phyloP scores from a whole-genome alignment of 768 basidiomycete genomes.

The Chalciporus chontae region DNA sequence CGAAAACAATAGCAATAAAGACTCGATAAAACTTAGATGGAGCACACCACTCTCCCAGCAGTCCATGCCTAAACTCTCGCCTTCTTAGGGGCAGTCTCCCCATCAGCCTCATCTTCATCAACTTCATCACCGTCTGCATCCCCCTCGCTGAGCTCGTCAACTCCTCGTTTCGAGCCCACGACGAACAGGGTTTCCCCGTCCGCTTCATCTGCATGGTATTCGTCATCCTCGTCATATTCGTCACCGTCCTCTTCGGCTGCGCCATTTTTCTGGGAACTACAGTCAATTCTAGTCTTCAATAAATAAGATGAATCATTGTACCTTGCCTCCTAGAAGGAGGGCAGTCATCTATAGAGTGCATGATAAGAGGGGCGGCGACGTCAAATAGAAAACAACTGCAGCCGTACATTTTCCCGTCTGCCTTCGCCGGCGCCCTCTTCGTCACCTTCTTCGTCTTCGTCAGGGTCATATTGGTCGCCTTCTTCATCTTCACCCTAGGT shows the following conservation, averaged over 20 bases:
- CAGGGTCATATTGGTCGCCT: conserved; percentile 1
- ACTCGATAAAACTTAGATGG: background rate
- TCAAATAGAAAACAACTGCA: background rate
- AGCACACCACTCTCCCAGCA: background rate
- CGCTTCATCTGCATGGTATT: conserved; percentile 14
- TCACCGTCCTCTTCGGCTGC: conserved; percentile 10
- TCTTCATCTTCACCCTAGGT: conserved; percentile 13
- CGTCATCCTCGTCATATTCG: conserved; percentile 19
- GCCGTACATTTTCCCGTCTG: conserved; percentile 11
- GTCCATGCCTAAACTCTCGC: conserved; percentile 19
- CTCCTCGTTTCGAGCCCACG: conserved; percentile 25
- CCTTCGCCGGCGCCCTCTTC: background rate
- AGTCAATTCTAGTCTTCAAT: background rate
- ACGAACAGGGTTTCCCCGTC: conserved; percentile 6
- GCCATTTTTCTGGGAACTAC: conserved; percentile 15
- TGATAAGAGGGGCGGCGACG: background rate
- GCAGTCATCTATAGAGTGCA: conserved; percentile 21
- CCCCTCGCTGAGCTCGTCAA: conserved; percentile 18
- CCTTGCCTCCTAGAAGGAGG: conserved; percentile 19
- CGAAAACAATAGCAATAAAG: background rate
- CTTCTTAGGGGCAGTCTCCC: conserved; percentile 19
- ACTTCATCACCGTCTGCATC: conserved; percentile 10
- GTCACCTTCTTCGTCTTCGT: conserved; percentile 18
- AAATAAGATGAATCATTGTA: background rate
- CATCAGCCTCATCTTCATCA: conserved; percentile 3